Evolutionary conservation across 805 yeast species (phyloP), one percentile per base, ranked within the genome.

Genomic region (Kockiozyma suomiensis): DNA sequence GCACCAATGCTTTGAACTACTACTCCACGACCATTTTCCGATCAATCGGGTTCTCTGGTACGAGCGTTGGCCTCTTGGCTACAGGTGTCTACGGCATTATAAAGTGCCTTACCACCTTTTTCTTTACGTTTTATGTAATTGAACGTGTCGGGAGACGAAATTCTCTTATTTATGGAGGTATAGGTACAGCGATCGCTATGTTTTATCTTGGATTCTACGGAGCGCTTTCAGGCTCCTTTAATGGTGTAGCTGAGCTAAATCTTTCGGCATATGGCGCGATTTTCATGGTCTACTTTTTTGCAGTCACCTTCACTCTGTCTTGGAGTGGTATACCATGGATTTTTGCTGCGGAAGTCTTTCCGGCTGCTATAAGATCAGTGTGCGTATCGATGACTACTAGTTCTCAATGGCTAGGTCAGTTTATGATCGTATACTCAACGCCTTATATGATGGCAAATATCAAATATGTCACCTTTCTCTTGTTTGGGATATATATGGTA

Each of bases 121-220:
- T 91, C 8, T 97, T 97, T 0, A 96, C 97, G 0, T 82, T 92
- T 30, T 70, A 87, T 40, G 76, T 88, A 41, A 87, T 91, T 60
- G 97, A 92, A 71, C 78, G 82, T 6, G 70, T 82, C 68, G 94
- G 94, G 66, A 82, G 93, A 74, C 81, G 91, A 73, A 76, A 81
- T 52, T 72, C 84, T 47, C 76, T 87, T 74, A 70, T 86, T 56
- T 73, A 72, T 60, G 93, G 92, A 64, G 83, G 88, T 40, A 73
- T 80, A 41, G 83, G 84, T 59, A 85, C 85, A 87, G 76, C 81
- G 68, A 70, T 79, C 38, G 83, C 56, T 10, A 55, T 46, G 59
- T 38, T 61, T 42, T 50, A 62, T 63, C 40, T 59, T 57, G 56
- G 48, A 57, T 25, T 62, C 61, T 42, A 61, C 58, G 40, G 38